phyloP scores from a whole-genome alignment of 805 yeast species.

The Ascoidea asiatica region DNA sequence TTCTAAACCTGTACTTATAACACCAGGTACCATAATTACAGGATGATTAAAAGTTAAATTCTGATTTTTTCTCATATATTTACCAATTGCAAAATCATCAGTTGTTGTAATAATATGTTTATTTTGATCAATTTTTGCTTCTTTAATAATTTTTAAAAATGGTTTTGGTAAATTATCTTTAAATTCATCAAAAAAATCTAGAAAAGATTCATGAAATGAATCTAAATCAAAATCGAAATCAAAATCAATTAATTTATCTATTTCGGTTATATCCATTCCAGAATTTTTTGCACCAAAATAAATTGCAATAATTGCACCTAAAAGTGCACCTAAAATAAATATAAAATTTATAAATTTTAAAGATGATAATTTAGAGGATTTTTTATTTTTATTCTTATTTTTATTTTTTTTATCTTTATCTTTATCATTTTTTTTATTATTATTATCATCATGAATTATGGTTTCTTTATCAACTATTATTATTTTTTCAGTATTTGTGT shows the following conservation, averaged over 20 bases:
- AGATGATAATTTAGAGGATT: too few relatives aligned
- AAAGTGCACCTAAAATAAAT: neutral
- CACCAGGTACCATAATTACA: constrained; percentile 92
- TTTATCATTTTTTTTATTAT: too few relatives aligned
- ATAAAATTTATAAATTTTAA: too few relatives aligned
- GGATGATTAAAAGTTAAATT: constrained; percentile 52
- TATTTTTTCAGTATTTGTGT: too few relatives aligned
- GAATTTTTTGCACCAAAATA: neutral
- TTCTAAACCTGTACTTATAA: constrained; percentile 87
- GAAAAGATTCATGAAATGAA: neutral
- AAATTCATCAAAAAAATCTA: constrained; percentile 3
- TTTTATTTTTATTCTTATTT: too few relatives aligned
- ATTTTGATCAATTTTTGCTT: constrained; percentile 5
- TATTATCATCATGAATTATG: too few relatives aligned
- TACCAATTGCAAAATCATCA: constrained; percentile 85
- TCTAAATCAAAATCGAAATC: neutral
- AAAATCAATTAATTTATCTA: neutral
- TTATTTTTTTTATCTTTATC: too few relatives aligned
- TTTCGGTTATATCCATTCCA: neutral
- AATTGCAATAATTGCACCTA: neutral
- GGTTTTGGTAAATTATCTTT: constrained; percentile 7
- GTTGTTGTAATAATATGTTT: constrained; percentile 30
- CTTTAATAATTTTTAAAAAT: constrained; percentile 6
- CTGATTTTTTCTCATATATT: constrained; percentile 35
- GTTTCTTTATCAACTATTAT: too few relatives aligned